These are phyloP conservation scores for Diversispora epigaea DNA, from an alignment of 192 early-diverging fungal genomes.

Conservation along the genomic window DNA sequence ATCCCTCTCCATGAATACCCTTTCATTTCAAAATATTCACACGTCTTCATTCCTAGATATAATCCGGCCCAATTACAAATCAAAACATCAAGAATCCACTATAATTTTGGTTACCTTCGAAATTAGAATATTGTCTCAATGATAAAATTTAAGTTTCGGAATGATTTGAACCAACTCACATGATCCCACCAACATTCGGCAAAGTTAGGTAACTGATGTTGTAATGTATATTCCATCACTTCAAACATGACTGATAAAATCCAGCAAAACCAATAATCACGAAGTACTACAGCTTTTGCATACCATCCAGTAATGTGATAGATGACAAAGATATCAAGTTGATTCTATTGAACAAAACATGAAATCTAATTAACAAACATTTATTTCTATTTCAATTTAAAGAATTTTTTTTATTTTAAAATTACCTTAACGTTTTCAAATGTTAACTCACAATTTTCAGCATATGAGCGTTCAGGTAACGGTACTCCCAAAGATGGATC, in stretches of 20 bases:
- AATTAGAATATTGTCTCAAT: too few species aligned
- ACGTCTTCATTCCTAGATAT: constrained; percentile 94
- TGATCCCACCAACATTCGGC: constrained; percentile 99
- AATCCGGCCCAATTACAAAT: constrained; percentile 93
- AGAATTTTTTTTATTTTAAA: background rate
- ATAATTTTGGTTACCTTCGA: background rate
- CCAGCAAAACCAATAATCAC: constrained; percentile 96
- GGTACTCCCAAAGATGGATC: constrained; percentile 77
- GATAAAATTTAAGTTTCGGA: background rate
- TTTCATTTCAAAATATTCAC: constrained; percentile 95
- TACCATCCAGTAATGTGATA: constrained; percentile 95
- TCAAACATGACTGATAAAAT: constrained; percentile 94
- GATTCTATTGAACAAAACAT: constrained; percentile 48
- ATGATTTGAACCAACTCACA: constrained; percentile 45
- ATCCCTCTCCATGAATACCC: constrained; percentile 95
- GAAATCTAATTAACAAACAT: background rate
- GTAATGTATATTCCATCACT: constrained; percentile 91
- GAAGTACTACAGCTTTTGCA: constrained; percentile 86
- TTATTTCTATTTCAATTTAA: background rate
- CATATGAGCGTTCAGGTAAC: constrained; percentile 92
- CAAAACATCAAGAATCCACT: constrained; percentile 94
- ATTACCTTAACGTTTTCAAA: constrained; percentile 69
- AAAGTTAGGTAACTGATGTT: constrained; percentile 96
- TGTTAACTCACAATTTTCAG: constrained; percentile 83
- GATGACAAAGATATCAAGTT: constrained; percentile 92